Evolutionary conservation across 257 asterid genomes (phyloP), one percentile per base, ranked within the genome.

Genomic region (Cordia subcordata): DNA sequence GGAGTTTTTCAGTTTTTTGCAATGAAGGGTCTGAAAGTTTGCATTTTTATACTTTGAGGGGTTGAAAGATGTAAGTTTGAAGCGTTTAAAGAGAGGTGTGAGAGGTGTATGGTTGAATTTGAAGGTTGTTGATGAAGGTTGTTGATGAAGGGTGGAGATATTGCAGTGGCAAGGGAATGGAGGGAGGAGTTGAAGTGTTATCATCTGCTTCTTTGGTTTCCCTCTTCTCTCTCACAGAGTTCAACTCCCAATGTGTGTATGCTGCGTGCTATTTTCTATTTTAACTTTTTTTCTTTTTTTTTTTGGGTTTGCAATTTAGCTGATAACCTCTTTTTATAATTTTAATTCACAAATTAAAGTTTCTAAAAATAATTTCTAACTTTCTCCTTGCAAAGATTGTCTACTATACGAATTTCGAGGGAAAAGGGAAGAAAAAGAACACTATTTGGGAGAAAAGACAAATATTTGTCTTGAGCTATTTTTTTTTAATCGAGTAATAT

Each of bases 1-100:
- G 75, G 92, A 58, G 32, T 70, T 75, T 61, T 70, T 66, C 5
- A 66, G 17, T 49, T 72, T 83, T 56, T 78, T 79, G 49, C 84
- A 76, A 27, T 55, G 70, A 46, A 76, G 68, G 66, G 76, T 76
- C 51, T 15, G 78, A 62, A 65, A 67, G 10, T 44, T 69, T 61
- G 70, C n/a, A 32, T 61, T 66, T 69, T 40, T 70, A 19, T 59
- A 35, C 8, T 22, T 42, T 44, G 27, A 21, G 53, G 38, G 66
- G 53, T 59, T 64, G 52, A 63, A 61, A 53, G 74, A 66, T 4
- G 5, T 50, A 63, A 65, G 27, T 3, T 76, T 72, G 61, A 68
- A 68, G 65, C 60, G 49, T 49, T 62, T 68, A 53, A 54, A 62
- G 69, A 50, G 60, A 20, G 77, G 61, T 8, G 50, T 63, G 64